A percentile compares a stretch with the other conserved stretches of the same genome.
Conservation (phyloP, 2,329 filamentous ascomycete genomes). For the Fusarium luffae region DNA sequence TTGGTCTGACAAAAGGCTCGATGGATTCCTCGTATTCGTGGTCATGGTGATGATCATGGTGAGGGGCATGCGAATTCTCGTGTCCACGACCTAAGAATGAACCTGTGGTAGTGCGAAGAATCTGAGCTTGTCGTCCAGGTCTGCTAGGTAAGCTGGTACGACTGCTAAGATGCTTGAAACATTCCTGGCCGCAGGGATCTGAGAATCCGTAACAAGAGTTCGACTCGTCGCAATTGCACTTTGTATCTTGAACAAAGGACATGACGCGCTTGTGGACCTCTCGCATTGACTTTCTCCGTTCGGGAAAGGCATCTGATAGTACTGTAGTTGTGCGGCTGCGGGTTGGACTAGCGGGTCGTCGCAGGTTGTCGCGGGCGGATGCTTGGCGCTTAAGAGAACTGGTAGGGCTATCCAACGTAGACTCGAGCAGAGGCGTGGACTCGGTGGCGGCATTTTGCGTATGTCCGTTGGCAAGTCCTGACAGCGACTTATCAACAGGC, state of each 20-base stretch:
- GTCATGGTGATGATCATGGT: slow-evolving; percentile 39
- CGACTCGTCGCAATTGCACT: slow-evolving; percentile 69
- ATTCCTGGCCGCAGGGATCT: slow-evolving; percentile 73
- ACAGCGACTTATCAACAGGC: slow-evolving; percentile 32
- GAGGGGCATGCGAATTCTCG: slow-evolving; percentile 43
- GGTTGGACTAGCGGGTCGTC: slow-evolving; percentile 42
- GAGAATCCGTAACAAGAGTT: slow-evolving; percentile 73
- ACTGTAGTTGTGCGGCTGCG: slow-evolving; percentile 44
- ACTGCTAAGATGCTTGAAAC: slow-evolving; percentile 67
- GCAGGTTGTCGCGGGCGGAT: slow-evolving; percentile 48
- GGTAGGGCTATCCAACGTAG: slow-evolving; percentile 44
- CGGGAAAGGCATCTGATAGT: slow-evolving; percentile 47
- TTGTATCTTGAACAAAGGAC: slow-evolving; percentile 74
- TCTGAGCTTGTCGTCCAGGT: slow-evolving; percentile 49
- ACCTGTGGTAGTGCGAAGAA: slow-evolving; percentile 58
- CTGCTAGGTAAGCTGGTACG: slow-evolving; percentile 48
- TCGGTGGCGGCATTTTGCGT: slow-evolving; percentile 51
- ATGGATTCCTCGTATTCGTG: slow-evolving; percentile 35
- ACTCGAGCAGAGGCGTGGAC: slow-evolving; percentile 61
- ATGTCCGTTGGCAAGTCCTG: slow-evolving; percentile 36
- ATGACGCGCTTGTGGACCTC: slow-evolving; percentile 67
- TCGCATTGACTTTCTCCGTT: slow-evolving; percentile 64
- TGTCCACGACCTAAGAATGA: slow-evolving; percentile 47
- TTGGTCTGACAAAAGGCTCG: slow-evolving; percentile 48
- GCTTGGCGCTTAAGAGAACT: slow-evolving; percentile 45